Percentiles rank a stretch among this genome's conserved stretches.
These are phyloP conservation scores for Hansenula anomala DNA, from an alignment of 1,139 yeast genomes.

Conservation along the genomic window DNA sequence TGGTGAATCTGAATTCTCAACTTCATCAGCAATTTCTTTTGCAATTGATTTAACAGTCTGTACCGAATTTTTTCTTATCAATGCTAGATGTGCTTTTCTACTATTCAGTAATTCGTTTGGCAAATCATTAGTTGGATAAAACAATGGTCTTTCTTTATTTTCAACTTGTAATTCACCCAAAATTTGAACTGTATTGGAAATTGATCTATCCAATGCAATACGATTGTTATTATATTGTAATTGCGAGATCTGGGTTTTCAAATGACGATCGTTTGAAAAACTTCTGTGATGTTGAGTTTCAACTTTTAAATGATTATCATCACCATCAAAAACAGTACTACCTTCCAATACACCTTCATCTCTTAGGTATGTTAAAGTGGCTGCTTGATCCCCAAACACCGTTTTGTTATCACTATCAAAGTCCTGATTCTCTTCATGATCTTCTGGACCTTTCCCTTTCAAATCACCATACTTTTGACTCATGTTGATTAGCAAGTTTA, in stretches of 20 bases:
- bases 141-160: constrained; percentile 57
- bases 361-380: constrained; percentile 17
- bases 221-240: constrained; percentile 66
- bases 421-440: not conserved
- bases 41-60: constrained; percentile 14
- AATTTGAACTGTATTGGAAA: constrained; percentile 50
- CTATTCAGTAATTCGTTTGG: constrained; percentile 37
- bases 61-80: constrained; percentile 40
- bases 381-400: constrained; percentile 9
- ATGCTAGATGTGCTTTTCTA: constrained; percentile 35
- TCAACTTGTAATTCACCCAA: constrained; percentile 51
- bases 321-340: constrained; percentile 20
- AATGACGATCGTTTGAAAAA: constrained; percentile 17
- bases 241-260: constrained; percentile 53
- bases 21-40: constrained; percentile 14
- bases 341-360: constrained; percentile 22
- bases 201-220: constrained; percentile 56
- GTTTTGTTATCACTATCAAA: constrained; percentile 11
- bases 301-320: constrained; percentile 2
- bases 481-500: not conserved
- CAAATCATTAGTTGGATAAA: constrained; percentile 52
- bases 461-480: constrained; percentile 1
- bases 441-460: constrained; percentile 1
- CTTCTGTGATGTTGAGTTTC: constrained; percentile 9
- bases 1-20: constrained; percentile 26